Evolutionary conservation across 148 eudicot species (phyloP), one percentile per base, ranked within the genome.

Genomic region (Fagopyrum esculentum): DNA sequence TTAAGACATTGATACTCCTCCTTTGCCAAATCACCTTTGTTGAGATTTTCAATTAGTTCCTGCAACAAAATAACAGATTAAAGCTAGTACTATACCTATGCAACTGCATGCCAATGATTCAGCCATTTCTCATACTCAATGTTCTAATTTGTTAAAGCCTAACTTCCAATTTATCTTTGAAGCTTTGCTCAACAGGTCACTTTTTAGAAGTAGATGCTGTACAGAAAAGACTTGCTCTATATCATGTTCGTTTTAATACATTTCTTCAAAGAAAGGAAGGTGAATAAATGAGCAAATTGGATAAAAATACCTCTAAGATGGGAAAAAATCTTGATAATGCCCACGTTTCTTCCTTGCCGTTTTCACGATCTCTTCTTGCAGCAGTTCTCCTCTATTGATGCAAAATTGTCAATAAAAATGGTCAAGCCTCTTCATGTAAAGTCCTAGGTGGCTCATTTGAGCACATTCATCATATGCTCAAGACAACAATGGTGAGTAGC

Each of bases 311-410:
- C 99, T 96, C 98, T 77, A 92, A 73, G 88, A 89, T 73, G 69
- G 99, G 99, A 84, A 89, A 96, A 86, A 96, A 96, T 75, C 90
- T 84, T 77, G 85, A 92, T 52, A 96, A 85, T 64, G 87, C 89
- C 99, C 99, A 96, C 51, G 89, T 81, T 87, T 90, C 99, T 81
- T 92, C 99, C 80, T 96, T 94, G 9, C 85, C 87, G 73, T 72
- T 76, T 70, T 84, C 79, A 82, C 83, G 83, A 75, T 96, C 99
- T 83, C 89, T 89, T 84, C 99, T 90, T 51, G 86, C 91, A 74
- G 99, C 92, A 77, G 84, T 68, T 71, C 87, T 88, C 54, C 78
- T 92, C 98, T 96, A 80, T 66, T 78, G 74, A 80, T 74, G 74
- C 74, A 81, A 73, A 13, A 76, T 9, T 12, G 68, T 19, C 50